Base-by-base conservation (phyloP, 2,329 filamentous ascomycete species). In the Colletotrichum shisoi region DNA sequence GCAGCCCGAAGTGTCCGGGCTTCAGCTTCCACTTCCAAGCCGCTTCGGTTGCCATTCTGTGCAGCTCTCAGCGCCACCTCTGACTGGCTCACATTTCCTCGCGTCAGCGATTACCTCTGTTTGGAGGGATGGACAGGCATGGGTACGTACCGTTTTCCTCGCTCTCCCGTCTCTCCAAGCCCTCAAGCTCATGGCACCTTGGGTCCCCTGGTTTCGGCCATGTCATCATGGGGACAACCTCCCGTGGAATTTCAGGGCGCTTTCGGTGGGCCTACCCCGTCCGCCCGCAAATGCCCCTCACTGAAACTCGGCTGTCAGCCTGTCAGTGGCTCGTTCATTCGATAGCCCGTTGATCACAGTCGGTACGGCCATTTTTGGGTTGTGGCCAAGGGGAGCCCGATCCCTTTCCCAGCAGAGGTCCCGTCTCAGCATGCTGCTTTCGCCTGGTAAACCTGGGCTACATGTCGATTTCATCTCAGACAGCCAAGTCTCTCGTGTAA, bases 1-100 rank as follows among this genome's bases (percentile, higher is more conserved):
- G 62, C 65, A 63, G 64, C 63, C 66, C 56, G 56, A 62, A 65
- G 62, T 63, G 68, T 67, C 69, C 64, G 62, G 69, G 69, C 68
- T 70, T 70, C 69, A 63, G 63, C 63, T 70, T 69, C 67, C 67
- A 69, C 63, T 69, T 69, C 69, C 67, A 68, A 69, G 63, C 66
- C 59, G 63, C 67, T 68, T 69, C 69, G 59, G 60, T 68, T 68
- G 65, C 52, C 57, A 69, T 69, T 69, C 69, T 70, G 53, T 70
- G 60, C 68, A 69, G 64, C 61, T 68, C 34, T 52, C 49, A 60
- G 42, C 49, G 39, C 27, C 56, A 44, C 54, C 9, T 68, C 34
- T 68, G 61, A 68, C 54, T 68, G 65, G 65, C 54, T 51, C 21
- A 58, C 31, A 3, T 46, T 53, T 48, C 42, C 56, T 39, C n/a